Conservation (phyloP, 2,329 filamentous ascomycete species). For the Epichloe festucae region DNA sequence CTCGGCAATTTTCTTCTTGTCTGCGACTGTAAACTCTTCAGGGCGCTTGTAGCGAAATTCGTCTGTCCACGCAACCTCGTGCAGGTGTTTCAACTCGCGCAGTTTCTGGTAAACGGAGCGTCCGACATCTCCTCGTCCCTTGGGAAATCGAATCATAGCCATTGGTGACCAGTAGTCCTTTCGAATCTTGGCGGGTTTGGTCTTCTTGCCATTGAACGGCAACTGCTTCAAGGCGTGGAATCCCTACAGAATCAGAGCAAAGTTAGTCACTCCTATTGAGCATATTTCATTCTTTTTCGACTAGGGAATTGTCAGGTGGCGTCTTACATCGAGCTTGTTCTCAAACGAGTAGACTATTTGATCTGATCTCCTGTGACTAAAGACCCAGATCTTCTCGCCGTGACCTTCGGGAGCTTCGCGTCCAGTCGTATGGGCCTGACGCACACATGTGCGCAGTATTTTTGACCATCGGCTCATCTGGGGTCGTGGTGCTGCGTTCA, state of each 20-base stretch:
- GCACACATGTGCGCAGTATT: slow-evolving; percentile 28
- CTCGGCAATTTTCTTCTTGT: slow-evolving; percentile 21
- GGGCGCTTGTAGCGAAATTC: slow-evolving; percentile 29
- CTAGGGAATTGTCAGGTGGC: too few species aligned
- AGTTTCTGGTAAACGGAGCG: slow-evolving; percentile 49
- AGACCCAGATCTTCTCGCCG: slow-evolving; percentile 46
- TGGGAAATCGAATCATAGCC: slow-evolving; percentile 44
- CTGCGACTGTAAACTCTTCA: slow-evolving; percentile 19
- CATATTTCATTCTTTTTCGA: background rate
- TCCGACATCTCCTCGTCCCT: slow-evolving; percentile 38
- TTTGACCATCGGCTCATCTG: slow-evolving; percentile 30
- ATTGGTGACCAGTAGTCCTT: slow-evolving; percentile 56
- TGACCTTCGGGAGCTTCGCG: slow-evolving; percentile 26
- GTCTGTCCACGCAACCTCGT: slow-evolving; percentile 48
- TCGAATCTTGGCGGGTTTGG: slow-evolving; percentile 46
- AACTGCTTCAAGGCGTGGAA: slow-evolving; percentile 41
- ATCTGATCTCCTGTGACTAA: slow-evolving; percentile 34
- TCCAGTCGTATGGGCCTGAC: slow-evolving; percentile 22
- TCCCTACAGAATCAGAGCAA: slow-evolving; percentile 13
- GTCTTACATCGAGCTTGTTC: slow-evolving; percentile 31
- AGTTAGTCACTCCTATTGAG: background rate
- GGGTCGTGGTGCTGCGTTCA: slow-evolving; percentile 24
- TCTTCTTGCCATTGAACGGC: slow-evolving; percentile 56
- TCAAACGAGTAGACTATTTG: slow-evolving; percentile 40
- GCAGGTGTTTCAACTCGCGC: slow-evolving; percentile 49